phyloP scores from a whole-genome alignment of 345 rosid species.

The Eucalyptus virginea region DNA sequence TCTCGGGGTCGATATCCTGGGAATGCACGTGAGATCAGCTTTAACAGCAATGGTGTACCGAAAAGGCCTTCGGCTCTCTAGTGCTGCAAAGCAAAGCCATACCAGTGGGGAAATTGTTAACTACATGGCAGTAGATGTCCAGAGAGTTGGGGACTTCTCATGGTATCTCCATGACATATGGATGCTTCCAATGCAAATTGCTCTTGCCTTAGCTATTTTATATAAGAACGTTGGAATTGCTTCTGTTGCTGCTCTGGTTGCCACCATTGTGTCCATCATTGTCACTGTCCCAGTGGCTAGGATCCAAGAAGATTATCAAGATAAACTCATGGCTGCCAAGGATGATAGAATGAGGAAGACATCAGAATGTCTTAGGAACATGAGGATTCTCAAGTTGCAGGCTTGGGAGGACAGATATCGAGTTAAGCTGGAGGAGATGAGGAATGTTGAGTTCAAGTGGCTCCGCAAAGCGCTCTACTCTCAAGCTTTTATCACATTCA shows the following conservation, averaged over 20 bases:
- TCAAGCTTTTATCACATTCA: conserved; percentile 94
- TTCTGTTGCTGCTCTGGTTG: conserved; percentile 76
- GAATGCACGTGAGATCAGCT: conserved; percentile 99
- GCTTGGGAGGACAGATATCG: conserved; percentile 99
- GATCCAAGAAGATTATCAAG: conserved; percentile 93
- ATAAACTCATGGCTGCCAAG: conserved; percentile 91
- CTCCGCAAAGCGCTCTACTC: conserved; percentile 91
- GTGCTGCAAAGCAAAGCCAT: conserved; percentile 87
- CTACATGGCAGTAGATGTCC: conserved; percentile 99
- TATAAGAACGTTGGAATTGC: conserved; percentile 98
- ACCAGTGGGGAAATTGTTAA: conserved; percentile 95
- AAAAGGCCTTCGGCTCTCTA: conserved; percentile 87
- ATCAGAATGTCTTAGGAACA: conserved; percentile 93
- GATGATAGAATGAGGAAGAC: conserved; percentile 99
- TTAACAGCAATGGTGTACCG: conserved; percentile 91
- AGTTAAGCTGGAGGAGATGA: conserved; percentile 76
- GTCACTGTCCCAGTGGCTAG: conserved; percentile 83
- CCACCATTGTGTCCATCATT: conserved; percentile 78
- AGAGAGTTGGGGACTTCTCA: conserved; percentile 91
- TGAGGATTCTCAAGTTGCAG: conserved; percentile 95
- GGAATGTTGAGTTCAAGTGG: conserved; percentile 85
- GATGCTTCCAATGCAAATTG: conserved; percentile 98
- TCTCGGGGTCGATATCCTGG: conserved; percentile 97
- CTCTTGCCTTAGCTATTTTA: conserved; percentile 91
- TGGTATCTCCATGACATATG: conserved; percentile 99